Base-by-base conservation (phyloP, 306 rosid genomes). In the Arachis hypogaea region DNA sequence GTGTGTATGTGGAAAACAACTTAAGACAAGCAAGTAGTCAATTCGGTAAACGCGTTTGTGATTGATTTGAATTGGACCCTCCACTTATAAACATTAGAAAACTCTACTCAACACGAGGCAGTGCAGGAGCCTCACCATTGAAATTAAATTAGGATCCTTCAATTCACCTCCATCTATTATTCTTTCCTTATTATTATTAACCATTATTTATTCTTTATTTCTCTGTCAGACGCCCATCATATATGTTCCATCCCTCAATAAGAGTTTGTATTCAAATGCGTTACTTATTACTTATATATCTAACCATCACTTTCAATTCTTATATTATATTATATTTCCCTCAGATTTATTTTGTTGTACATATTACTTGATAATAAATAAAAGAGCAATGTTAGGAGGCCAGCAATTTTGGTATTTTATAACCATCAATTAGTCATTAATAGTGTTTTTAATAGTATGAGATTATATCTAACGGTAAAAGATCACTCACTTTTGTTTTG, bases 21-120 rank as follows among this genome's bases (percentile, higher is more conserved):
- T 33, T 79, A 77, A 66, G 78, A 77, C 76, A 83, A 83, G 86
- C 84, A 87, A 63, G 60, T 12, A 62, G 90, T 86, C 87, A 76
- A 86, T 85, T 86, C 71, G 71, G 71, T 11, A 52, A 65, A 74
- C 85, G 80, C 82, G 88, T 66, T 69, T 71, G 64, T 50, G 65
- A 83, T 81, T 78, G 46, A 83, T 69, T 82, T 68, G 70, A 78
- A 51, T 68, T 85, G 88, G 92, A 86, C 91, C 84, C 86, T 79
- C 85, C 96, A 80, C 85, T 71, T 22, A 77, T 59, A 49, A 4
- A 76, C 42, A 61, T 60, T 61, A 42, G 66, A 72, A 68, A 62
- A 58, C 63, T 73, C 65, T 67, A 33, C 71, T 74, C 71, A 33
- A 84, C 79, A 78, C 56, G 74, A 66, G 82, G 69, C 72, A 47